phyloP scores from a whole-genome alignment of 257 asterid species.

The Verbena officinalis region DNA sequence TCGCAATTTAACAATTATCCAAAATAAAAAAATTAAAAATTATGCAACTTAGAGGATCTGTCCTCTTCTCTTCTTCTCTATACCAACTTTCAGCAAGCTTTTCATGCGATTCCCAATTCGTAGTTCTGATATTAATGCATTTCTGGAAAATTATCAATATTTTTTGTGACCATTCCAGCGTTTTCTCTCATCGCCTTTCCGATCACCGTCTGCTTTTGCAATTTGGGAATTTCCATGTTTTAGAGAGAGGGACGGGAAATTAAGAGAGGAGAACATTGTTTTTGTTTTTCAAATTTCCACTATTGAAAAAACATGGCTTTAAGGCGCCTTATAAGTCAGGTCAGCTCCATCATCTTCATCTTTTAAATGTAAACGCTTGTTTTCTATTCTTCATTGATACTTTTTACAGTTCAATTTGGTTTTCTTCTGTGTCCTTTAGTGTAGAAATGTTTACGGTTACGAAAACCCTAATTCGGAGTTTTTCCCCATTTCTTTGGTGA shows the following conservation, averaged over 20 bases:
- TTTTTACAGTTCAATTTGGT: neutral
- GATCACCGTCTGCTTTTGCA: conserved; percentile 11
- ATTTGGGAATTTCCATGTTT: neutral
- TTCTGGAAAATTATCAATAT: neutral
- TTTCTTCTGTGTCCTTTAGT: neutral
- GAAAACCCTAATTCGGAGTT: conserved; percentile 26
- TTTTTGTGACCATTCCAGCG: neutral
- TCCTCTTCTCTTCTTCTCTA: no score
- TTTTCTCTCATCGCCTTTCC: neutral
- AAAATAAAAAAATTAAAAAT: no score
- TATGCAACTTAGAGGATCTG: no score
- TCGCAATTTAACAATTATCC: no score
- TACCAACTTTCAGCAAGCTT: no score
- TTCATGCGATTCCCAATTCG: no score
- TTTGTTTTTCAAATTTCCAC: neutral
- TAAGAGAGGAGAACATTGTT: neutral
- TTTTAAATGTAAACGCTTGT: neutral
- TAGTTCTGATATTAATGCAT: no score
- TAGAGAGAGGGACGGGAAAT: neutral
- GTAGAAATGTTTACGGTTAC: conserved; percentile 1
- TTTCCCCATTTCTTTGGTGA: neutral
- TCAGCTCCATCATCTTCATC: neutral
- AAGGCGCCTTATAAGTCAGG: conserved; percentile 38
- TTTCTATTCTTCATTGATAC: no score
- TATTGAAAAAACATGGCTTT: conserved; percentile 21